A percentile compares a stretch with the other conserved stretches of the same genome.
These are phyloP conservation scores for Lactarius trivialis DNA, from an alignment of 768 basidiomycete genomes.

Conservation along the genomic window DNA sequence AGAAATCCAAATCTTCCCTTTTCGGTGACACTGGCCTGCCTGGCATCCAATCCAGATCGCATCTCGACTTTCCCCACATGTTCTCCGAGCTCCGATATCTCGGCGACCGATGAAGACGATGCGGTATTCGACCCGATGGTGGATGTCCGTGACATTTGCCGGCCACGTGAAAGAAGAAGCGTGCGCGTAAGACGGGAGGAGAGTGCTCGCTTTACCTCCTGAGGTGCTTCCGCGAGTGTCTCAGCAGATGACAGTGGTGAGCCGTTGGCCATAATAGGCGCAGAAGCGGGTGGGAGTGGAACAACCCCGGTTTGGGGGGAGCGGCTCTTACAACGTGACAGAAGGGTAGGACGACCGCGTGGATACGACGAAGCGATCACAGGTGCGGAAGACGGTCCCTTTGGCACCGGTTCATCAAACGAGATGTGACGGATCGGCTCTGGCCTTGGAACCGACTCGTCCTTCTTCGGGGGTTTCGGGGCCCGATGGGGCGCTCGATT, in stretches of 20 bases:
- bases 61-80: not conserved
- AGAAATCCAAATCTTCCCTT: constrained; percentile 13
- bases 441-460: not conserved
- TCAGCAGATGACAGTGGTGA: constrained; percentile 19
- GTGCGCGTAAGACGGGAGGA: constrained; percentile 12
- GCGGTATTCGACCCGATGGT: not conserved
- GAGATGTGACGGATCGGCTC: constrained; percentile 13
- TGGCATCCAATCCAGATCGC: not conserved
- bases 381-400: not conserved
- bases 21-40: not conserved
- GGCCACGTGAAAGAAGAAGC: not conserved
- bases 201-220: constrained; percentile 5
- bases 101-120: not conserved
- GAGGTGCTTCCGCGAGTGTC: constrained; percentile 8
- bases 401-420: constrained; percentile 6
- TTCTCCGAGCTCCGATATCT: constrained; percentile 9
- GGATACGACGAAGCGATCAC: constrained; percentile 1
- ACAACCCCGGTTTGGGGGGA: not conserved
- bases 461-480: not conserved
- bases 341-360: not conserved
- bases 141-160: not conserved
- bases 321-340: constrained; percentile 5
- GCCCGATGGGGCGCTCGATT: not conserved
- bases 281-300: not conserved
- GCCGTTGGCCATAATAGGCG: not conserved